Conservation (phyloP, 768 basidiomycete species). For the Leccinum boreale region DNA sequence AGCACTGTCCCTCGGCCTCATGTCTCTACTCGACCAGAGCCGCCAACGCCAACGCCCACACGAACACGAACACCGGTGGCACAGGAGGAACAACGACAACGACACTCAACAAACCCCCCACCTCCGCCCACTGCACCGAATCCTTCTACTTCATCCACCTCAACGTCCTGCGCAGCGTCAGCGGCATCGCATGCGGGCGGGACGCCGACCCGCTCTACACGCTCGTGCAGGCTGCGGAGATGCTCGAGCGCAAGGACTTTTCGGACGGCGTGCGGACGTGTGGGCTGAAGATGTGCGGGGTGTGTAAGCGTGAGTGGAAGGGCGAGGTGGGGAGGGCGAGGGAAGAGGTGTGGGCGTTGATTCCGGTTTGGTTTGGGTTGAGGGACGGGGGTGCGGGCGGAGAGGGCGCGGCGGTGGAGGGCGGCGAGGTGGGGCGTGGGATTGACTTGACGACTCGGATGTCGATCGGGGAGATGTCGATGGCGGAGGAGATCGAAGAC, state of each 20-base stretch:
- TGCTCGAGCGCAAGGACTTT: constrained; percentile 70
- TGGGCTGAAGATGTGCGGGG: constrained; percentile 52
- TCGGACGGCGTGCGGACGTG: constrained; percentile 55
- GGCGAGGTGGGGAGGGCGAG: constrained; percentile 42
- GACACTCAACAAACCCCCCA: background rate
- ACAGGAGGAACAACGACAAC: background rate
- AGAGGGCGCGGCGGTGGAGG: background rate
- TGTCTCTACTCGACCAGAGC: constrained; percentile 43
- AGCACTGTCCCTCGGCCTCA: constrained; percentile 43
- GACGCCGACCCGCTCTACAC: constrained; percentile 75
- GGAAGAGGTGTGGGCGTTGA: constrained; percentile 56
- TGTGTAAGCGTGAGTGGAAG: constrained; percentile 49
- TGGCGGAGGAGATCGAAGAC: background rate
- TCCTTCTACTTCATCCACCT: constrained; percentile 77
- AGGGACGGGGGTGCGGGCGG: constrained; percentile 8
- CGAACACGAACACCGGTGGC: background rate
- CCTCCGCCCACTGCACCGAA: constrained; percentile 48
- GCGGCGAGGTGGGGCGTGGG: background rate
- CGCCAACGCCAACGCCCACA: background rate
- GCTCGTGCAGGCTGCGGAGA: constrained; percentile 63
- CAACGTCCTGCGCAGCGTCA: constrained; percentile 65
- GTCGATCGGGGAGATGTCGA: background rate
- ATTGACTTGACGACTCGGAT: background rate
- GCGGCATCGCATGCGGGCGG: constrained; percentile 67
- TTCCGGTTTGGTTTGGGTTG: constrained; percentile 67